Evolutionary conservation across 768 basidiomycete genomes (phyloP), one percentile per base, ranked within the genome.

Genomic region (Trametes villosa): DNA sequence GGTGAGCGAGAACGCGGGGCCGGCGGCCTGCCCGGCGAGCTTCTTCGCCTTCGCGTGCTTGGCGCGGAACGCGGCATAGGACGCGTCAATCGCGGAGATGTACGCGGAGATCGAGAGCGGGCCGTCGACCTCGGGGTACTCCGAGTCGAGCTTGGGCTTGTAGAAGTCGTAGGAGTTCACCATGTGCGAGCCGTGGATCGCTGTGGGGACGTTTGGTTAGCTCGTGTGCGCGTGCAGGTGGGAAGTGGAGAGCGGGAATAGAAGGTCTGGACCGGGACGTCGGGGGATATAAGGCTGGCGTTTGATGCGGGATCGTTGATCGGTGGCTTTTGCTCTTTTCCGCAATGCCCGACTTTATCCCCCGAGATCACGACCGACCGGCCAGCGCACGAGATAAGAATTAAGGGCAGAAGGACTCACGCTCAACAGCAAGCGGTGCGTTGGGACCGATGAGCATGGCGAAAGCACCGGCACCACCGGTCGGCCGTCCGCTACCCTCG

Each of bases 101-200:
- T 99, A 99, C 42, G 93, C 94, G 53, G 92, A 91, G 60, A 97
- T 91, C 9, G 97, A 96, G 45, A 96, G 89, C 6, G 96, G 97
- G 2, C 97, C 97, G 71, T 99, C 96, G 49, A 99, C 96, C 68
- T 92, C 91, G 61, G 97, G 97, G 75, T 95, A 96, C 75, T 96
- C 94, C 22, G 94, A 96, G 56, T 89, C 87, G 22, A 98, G 87
- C 68, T 93, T 88, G 48, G 97, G 97, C 81, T 99, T 99, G 88
- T 97, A 99, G 76, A 98, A 98, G 78, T 99, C 97, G 76, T 96
- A 98, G 0, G 89, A 93, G 80, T 99, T 96, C 63, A 90, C 89
- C 91, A 98, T 98, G 81, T 95, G 92, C 51, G 88, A 94, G 26
- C 96, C 96, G 76, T 98, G 97, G 65, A 94, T 83, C 67, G 96